Conservation (phyloP, 345 rosid genomes). For the Nasturtium officinale region DNA sequence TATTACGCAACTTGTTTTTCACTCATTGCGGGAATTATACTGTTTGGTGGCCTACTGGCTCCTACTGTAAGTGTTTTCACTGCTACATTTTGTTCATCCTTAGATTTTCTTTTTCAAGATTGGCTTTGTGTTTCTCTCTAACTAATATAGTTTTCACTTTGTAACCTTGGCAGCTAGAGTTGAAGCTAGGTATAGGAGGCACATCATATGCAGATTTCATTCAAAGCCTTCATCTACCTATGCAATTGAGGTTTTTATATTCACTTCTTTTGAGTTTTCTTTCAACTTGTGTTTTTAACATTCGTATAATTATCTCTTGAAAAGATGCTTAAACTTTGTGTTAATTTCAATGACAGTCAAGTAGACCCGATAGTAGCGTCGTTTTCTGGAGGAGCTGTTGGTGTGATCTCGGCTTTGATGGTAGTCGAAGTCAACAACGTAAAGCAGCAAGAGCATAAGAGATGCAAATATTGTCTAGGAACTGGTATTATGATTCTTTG, state of each 20-base stretch:
- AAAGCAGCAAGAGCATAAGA: conserved; percentile 87
- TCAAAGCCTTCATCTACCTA: conserved; percentile 69
- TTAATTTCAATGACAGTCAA: conserved; percentile 54
- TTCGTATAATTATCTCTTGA: background rate
- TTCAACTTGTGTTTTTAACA: background rate
- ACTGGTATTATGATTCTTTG: conserved; percentile 58
- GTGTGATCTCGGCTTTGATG: conserved; percentile 96
- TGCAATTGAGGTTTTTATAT: conserved; percentile 76
- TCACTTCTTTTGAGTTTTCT: background rate
- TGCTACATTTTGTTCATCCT: background rate
- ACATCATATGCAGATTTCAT: conserved; percentile 92
- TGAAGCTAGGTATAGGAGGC: conserved; percentile 92
- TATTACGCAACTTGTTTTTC: conserved; percentile 90
- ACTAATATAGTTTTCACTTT: conserved; percentile 6
- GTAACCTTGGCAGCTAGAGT: conserved; percentile 65
- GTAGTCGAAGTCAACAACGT: conserved; percentile 96
- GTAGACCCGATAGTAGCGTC: conserved; percentile 99
- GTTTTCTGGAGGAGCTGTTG: conserved; percentile 98
- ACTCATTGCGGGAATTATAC: conserved; percentile 81
- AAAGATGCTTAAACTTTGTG: conserved; percentile 21
- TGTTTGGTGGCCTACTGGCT: conserved; percentile 92
- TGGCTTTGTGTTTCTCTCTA: background rate
- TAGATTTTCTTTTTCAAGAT: background rate
- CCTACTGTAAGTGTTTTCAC: conserved; percentile 61
- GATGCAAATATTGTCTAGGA: conserved; percentile 99